Evolutionary conservation across 306 rosid species (phyloP), one percentile per base, ranked within the genome.

Genomic region (Gastrolobium bilobum): DNA sequence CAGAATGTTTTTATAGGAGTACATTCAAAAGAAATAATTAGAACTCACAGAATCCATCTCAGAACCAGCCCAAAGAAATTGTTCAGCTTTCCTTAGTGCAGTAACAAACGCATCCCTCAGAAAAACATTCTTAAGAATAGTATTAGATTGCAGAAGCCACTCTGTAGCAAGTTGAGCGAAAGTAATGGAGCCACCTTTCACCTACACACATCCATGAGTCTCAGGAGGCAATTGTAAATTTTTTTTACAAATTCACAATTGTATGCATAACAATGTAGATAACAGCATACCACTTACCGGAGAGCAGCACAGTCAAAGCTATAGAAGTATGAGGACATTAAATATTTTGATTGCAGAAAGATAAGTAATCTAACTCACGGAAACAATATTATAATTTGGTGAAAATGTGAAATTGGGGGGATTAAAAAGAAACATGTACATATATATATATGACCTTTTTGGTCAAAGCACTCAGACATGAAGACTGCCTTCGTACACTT

Each of bases 1-100:
- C 48, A 53, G 54, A 67, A 34, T 35, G 61, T 34, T 57, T 53
- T 39, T 60, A 62, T 33, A 68, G 68, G 42, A 77, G 66, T 68
- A 53, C 60, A 72, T 72, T 51, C 30, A 48, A 56, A 57, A 78
- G 79, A 43, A 80, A 77, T 63, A 77, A 38, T 54, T 35, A 61
- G 80, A 75, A 89, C 97, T 88, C 80, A 95, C 99, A 72, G 87
- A 82, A 88, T 95, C 91, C 97, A 92, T 91, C 88, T 95, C 99
- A 13, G 92, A 86, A 81, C 99, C 98, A 83, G 96, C 99, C 99
- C 99, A 95, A 64, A 95, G 88, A 85, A 92, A 93, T 81, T 95
- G 99, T 76, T 95, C 97, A 81, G 99, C 94, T 81, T 90, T 88
- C 87, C 82, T 91, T 78, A 92, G 73, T 40, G 84, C 83, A 61